Conservation (phyloP, 2,329 filamentous ascomycete species). For the Fusarium camptoceras region DNA sequence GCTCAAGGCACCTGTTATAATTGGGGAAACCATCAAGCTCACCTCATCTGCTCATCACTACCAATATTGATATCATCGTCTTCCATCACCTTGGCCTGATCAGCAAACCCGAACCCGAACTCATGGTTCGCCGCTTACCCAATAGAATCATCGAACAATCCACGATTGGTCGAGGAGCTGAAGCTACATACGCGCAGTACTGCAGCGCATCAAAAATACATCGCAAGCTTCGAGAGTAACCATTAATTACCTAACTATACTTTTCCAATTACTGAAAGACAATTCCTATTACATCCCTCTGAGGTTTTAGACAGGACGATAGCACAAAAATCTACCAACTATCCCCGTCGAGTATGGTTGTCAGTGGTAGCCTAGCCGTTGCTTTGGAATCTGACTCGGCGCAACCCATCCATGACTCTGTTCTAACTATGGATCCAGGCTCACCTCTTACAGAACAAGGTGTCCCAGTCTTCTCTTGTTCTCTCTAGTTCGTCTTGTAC, state of each 20-base stretch:
- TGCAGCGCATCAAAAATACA: neutral
- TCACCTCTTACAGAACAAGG: conserved; percentile 8
- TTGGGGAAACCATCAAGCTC: conserved; percentile 14
- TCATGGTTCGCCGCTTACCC: conserved; percentile 21
- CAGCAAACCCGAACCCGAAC: conserved; percentile 14
- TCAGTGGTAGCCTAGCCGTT: neutral
- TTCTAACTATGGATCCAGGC: conserved; percentile 1
- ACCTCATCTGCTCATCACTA: conserved; percentile 20
- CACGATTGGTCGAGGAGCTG: conserved; percentile 1
- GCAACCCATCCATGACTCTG: neutral
- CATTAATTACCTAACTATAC: neutral
- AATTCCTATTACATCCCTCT: neutral
- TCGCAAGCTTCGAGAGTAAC: neutral
- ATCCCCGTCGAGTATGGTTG: neutral
- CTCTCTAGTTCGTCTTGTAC: conserved; percentile 14
- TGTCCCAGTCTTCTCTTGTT: conserved; percentile 25
- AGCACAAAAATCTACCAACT: neutral
- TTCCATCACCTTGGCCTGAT: conserved; percentile 13
- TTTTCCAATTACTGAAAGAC: neutral
- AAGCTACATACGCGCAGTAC: neutral
- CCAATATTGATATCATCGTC: conserved; percentile 4
- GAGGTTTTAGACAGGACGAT: neutral
- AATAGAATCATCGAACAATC: neutral
- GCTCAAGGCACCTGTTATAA: conserved; percentile 4
- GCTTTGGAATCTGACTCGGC: neutral